These are phyloP conservation scores for Daedaleopsis sinensis DNA, from an alignment of 768 basidiomycete genomes.

Conservation along the genomic window DNA sequence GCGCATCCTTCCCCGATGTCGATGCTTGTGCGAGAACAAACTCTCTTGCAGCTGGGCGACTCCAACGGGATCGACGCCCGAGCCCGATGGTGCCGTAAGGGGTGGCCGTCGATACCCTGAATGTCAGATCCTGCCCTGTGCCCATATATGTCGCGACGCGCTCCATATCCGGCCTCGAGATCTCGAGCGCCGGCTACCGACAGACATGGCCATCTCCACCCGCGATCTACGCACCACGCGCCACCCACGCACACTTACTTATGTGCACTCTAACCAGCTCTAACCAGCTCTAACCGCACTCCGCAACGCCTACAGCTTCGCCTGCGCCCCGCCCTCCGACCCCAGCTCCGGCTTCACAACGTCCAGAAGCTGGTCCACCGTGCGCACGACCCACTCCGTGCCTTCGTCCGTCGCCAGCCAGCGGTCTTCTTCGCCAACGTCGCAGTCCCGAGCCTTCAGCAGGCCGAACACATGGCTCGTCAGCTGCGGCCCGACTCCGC, in stretches of 20 bases:
- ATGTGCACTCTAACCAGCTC: too few species aligned
- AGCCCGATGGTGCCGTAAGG: conserved; percentile 21
- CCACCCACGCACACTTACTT: not conserved
- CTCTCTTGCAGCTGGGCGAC: conserved; percentile 7
- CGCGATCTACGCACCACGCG: conserved; percentile 11
- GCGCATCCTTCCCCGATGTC: not conserved
- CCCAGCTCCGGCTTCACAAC: conserved; percentile 52
- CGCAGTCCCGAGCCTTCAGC: conserved; percentile 74
- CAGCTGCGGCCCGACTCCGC: conserved; percentile 83
- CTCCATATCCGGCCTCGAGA: conserved; percentile 5
- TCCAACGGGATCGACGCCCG: conserved; percentile 9
- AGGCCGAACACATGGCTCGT: conserved; percentile 89
- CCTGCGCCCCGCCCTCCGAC: conserved; percentile 41
- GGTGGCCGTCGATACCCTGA: conserved; percentile 1
- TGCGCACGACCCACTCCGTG: conserved; percentile 85
- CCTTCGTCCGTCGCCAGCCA: conserved; percentile 89
- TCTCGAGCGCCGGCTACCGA: not conserved
- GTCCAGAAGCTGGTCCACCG: conserved; percentile 80
- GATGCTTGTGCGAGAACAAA: not conserved
- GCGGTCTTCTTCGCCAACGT: conserved; percentile 68
- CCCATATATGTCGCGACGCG: conserved; percentile 3
- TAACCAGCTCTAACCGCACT: not conserved
- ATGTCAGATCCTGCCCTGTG: conserved; percentile 7
- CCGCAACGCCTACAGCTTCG: conserved; percentile 51
- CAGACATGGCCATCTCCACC: conserved; percentile 13